Conservation (phyloP, 1,284 basidiomycete species). For the Apiotrichum brassicae region DNA sequence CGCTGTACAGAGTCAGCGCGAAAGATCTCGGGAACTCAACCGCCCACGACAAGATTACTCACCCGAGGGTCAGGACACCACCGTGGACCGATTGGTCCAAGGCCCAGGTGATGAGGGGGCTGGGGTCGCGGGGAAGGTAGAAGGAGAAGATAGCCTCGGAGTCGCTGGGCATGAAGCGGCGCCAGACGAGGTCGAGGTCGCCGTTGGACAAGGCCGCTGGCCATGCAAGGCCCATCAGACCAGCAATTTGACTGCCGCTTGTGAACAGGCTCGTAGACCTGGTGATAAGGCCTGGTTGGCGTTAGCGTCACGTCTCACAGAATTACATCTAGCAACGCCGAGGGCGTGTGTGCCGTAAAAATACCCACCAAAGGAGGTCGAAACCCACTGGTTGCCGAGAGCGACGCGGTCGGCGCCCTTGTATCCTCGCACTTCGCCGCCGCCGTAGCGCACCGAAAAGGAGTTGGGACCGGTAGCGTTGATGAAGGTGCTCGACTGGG, state of each 20-base stretch:
- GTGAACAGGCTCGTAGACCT: not conserved
- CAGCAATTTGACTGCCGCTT: not conserved
- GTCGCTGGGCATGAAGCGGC: not conserved
- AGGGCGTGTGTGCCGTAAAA: no score
- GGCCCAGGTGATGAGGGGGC: no score
- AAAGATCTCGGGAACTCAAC: no score
- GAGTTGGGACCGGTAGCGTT: constrained; percentile 27
- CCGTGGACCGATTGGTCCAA: not conserved
- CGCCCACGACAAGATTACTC: no score
- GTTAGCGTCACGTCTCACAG: no score
- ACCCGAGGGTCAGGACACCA: not conserved
- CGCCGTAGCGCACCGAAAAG: not conserved
- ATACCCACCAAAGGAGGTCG: constrained; percentile 1
- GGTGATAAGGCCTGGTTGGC: not conserved
- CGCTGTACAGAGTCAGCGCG: constrained; percentile 1
- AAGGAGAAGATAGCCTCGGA: not conserved
- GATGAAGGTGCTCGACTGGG: constrained; percentile 22
- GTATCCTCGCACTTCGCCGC: constrained; percentile 1
- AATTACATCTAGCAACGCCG: no score
- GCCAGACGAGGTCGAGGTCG: not conserved
- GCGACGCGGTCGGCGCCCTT: constrained; percentile 1
- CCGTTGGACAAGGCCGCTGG: not conserved
- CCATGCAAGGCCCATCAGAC: constrained; percentile 1
- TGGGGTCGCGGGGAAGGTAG: not conserved
- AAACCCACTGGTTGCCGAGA: not conserved